Evolutionary conservation across 805 yeast genomes (phyloP).

Genomic region (Lipomyces kockii): DNA sequence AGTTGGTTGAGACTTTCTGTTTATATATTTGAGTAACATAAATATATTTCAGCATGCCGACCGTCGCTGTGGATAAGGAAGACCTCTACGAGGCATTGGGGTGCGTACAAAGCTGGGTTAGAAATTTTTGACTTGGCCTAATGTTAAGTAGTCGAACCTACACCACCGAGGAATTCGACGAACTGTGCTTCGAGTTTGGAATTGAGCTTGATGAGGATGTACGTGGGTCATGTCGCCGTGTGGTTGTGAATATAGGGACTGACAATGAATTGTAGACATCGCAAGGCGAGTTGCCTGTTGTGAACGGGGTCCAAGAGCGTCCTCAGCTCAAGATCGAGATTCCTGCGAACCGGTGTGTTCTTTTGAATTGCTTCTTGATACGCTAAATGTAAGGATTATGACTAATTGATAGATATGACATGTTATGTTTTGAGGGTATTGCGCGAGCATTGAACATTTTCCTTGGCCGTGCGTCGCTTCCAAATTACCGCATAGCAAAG

Average conservation of each 20-base stretch:
- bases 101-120: slow-evolving; percentile 19
- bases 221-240: slow-evolving; percentile 11
- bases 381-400: background rate
- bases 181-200: slow-evolving; percentile 96
- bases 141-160: slow-evolving; percentile 50
- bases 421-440: slow-evolving; percentile 98
- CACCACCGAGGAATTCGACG: slow-evolving; percentile 92
- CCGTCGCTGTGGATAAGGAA: slow-evolving; percentile 91
- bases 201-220: slow-evolving; percentile 94
- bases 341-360: slow-evolving; percentile 81
- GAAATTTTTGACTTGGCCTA: slow-evolving; percentile 1
- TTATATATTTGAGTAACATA: background rate
- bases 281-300: slow-evolving; percentile 48
- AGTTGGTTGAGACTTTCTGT: background rate
- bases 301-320: slow-evolving; percentile 57
- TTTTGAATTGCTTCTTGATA: no score
- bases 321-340: slow-evolving; percentile 97
- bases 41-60: slow-evolving; percentile 74
- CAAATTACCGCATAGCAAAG: slow-evolving; percentile 66
- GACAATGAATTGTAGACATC: slow-evolving; percentile 29
- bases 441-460: slow-evolving; percentile 93
- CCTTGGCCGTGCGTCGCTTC: slow-evolving; percentile 68
- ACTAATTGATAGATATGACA: slow-evolving; percentile 61
- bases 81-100: slow-evolving; percentile 86
- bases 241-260: background rate